Evolutionary conservation across 768 basidiomycete species (phyloP), one percentile per base, ranked within the genome.

Genomic region (Coprinopsis strossmayeri): DNA sequence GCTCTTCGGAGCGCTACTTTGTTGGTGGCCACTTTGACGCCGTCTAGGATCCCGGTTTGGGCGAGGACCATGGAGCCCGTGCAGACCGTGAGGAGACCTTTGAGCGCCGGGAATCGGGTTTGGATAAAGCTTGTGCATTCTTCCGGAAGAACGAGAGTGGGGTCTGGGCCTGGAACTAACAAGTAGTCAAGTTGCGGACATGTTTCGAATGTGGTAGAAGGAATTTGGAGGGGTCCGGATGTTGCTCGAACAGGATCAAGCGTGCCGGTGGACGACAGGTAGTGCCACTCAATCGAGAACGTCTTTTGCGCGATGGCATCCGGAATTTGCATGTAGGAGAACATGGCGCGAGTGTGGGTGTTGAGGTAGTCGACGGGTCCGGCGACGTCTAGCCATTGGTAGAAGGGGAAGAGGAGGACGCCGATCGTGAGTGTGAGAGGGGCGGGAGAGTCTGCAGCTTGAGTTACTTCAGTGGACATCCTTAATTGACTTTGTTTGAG

Each of bases 311-410:
- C 2, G 44, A 58, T 4, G 7, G 30, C n/a, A 9, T 46, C 11
- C 3, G 15, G 1, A 1, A 46, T 46, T 34, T 58, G 13, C 3
- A 49, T 26, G 15, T 17, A 45, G 20, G 50, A 34, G 7, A 13
- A 10, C 18, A 32, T 7, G 7, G 9, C 18, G 10, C 18, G 41
- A 25, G 53, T 57, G 39, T 62, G 59, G 30, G 26, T 48, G 51
- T 60, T 58, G 45, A 64, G 17, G 34, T 57, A 64, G 45, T 64
- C 63, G 26, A 60, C 46, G 2, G 59, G 49, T 1, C 61, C 63
- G 10, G 53, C 54, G n/a, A 53, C 59, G 45, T 64, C 60, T 23
- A 64, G 60, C 55, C 53, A 57, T 49, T 64, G 63, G 43, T 51
- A 59, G 3, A 25, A 18, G 2, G 59, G 58, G 13, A 59, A 44